Evolutionary conservation across 2,329 filamentous ascomycete genomes (phyloP), one percentile per base, ranked within the genome.

Genomic region (Mollisiaceae sp.): DNA sequence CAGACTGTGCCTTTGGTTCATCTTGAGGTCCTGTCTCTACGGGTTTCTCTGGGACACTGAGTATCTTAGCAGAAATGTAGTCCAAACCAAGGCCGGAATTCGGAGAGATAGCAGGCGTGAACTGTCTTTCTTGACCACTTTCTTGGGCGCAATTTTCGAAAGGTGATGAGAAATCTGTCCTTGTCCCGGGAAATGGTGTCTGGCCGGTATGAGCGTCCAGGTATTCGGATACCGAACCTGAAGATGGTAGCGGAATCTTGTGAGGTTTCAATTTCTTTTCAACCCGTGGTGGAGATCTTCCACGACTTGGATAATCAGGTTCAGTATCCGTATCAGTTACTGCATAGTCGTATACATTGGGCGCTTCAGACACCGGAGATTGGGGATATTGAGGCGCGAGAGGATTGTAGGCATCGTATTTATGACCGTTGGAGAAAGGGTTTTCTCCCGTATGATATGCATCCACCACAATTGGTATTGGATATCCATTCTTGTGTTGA

Each of bases 401-500:
- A 27, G 55, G 60, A 22, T 66, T 63, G 38, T 60, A 52, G 52
- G 63, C 60, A 15, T 60, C 64, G 32, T 59, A 69, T 35, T 63
- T 64, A 36, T 65, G 54, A 9, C 60, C 63, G 61, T 70, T 65
- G 5, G 65, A 18, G 43, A 64, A 63, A 11, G 61, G 36, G 11
- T 60, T 62, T 24, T 70, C 65, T 12, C 69, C 67, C 4, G 59
- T 54, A 62, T 72, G 68, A n/a, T 63, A 64, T 20, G 72, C 72
- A 69, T 75, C 70, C 20, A 75, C 69, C 41, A 75, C 71, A 61
- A 75, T 72, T 9, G 73, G 73, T 32, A 71, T 65, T 43, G 67
- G 62, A n/a, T 47, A 57, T n/a, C 70, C 59, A 58, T 59, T 67
- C 5, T 43, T 32, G n/a, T 65, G 57, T 54, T 60, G 60, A 35